Base-by-base conservation (phyloP, 106 monocot genomes). In the Dendrobium officinale region DNA sequence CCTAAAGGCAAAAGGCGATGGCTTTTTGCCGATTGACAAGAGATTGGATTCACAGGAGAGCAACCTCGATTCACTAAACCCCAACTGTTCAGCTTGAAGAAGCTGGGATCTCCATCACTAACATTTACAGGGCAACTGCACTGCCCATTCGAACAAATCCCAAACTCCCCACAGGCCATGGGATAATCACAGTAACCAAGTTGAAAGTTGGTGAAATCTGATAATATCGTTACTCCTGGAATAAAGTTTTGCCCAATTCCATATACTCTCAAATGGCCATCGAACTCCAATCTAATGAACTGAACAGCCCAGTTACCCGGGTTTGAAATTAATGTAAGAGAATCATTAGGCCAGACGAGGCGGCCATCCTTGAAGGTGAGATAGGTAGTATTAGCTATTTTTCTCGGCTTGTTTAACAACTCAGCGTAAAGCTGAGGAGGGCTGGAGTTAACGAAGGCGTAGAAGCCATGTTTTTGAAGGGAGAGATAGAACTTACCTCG, bases 111-210 rank as follows among this genome's bases (percentile, higher is more conserved):
- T 37, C 16, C 33, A 70, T 37, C 29, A 66, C 51, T 51, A 51
- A 6, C 37, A 37, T 37, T 37, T 64, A 24, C n/a, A 31, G 88
- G 88, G 77, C 88, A 88, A 58, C 80, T 83, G 66, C 91, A 91
- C 43, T 87, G 79, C 19, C 80, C 85, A 67, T 85, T 55, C 0
- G 80, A 88, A 40, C 91, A 91, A 49, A 91, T 83, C 24, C 88
- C 91, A 72, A 86, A 88, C 37, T 66, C 56, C 7, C 89, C 85
- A 24, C 89, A 92, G 1, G 82, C 74, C 43, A 42, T 19, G 20
- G 74, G 74, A 37, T 74, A 86, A 37, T 27, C 75, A 44, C 86
- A 82, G 41, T 80, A 74, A 80, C 55, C 79, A 1, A 47, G 9
- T 1, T 0, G 4, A 43, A 42, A 74, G 40, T 72, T 74, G 5